These are phyloP conservation scores for Benincasa hispida DNA, from an alignment of 306 rosid genomes.

Conservation along the genomic window DNA sequence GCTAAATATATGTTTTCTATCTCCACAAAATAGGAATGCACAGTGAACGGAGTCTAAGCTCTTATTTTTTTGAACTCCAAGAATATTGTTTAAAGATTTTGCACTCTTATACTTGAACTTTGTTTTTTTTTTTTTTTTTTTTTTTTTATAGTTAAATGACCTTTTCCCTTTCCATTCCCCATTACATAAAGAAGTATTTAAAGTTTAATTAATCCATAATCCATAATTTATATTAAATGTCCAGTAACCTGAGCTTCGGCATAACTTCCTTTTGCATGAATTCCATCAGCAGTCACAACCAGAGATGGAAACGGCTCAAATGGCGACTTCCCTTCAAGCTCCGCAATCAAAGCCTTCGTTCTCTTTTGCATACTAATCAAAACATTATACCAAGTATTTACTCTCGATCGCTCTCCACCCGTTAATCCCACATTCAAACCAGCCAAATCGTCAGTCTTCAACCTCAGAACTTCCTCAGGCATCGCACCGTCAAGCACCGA, in stretches of 20 bases:
- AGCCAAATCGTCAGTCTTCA: constrained; percentile 54
- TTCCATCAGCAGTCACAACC: constrained; percentile 45
- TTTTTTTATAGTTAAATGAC: neutral
- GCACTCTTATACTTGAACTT: neutral
- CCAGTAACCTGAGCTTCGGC: constrained; percentile 84
- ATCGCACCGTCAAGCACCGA: constrained; percentile 55
- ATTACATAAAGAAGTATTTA: neutral
- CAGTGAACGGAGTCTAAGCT: neutral
- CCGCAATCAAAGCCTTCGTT: constrained; percentile 55
- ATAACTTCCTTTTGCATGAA: constrained; percentile 69
- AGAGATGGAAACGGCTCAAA: constrained; percentile 72
- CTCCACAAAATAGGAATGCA: neutral
- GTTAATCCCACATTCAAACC: constrained; percentile 55
- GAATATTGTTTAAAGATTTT: neutral
- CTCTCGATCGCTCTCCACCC: constrained; percentile 50
- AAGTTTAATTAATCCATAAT: neutral
- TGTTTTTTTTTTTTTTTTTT: neutral
- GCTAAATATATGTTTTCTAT: neutral
- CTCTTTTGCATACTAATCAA: constrained; percentile 71
- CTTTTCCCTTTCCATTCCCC: neutral
- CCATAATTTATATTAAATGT: neutral
- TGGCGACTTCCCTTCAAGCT: constrained; percentile 43
- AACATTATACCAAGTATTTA: constrained; percentile 92
- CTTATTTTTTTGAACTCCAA: neutral
- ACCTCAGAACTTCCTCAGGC: constrained; percentile 52